Evolutionary conservation across 1,284 basidiomycete genomes (phyloP), one percentile per base, ranked within the genome.

Genomic region (Trametes versicolor): DNA sequence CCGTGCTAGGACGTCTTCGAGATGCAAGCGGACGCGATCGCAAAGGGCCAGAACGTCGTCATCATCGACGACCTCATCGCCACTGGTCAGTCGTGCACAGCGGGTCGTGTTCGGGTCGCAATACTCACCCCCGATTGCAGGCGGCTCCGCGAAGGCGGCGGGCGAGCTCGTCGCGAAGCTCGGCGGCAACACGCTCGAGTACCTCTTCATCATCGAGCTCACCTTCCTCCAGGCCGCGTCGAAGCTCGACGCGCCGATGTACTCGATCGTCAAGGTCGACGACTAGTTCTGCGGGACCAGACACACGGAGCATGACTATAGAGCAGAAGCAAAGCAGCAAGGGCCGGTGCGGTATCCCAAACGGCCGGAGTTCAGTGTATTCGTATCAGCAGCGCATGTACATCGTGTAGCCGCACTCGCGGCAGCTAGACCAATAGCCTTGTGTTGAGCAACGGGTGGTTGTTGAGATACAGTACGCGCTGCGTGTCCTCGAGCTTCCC

Each of bases 61-160:
- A 85, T 99, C 53, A 85, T 99, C 36, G 98, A 99, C 78, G 98
- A 99, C 79, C 84, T 99, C 43, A 96, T 99, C 69, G 98, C 98
- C 0, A 99, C 98, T 49, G 96, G 96, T 92, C 68, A 27, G 82
- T 34, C 19, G 5, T 9, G 25, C 17, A 37, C 36, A 0, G 67
- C 57, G 25, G 49, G 61, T 32, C 21, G 27, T 66, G 25, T 48
- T 53, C 25, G 39, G 5, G n/a, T 41, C 39, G 15, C 2, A 17
- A 4, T 23, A 50, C 8, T 34, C 27, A 43, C 62, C 41, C 6
- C 9, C 6, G 17, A n/a, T 6, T 34, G 23, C 58, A 95, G 95
- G 96, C 66, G 98, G 98, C 8, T 98, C 96, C 19, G 98, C 98
- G 4, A 90, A 89, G 69, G 97, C 97, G 1, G 97, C 98, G 10